Evolutionary conservation across 768 basidiomycete genomes (phyloP).

Genomic region (Terana coerulea): DNA sequence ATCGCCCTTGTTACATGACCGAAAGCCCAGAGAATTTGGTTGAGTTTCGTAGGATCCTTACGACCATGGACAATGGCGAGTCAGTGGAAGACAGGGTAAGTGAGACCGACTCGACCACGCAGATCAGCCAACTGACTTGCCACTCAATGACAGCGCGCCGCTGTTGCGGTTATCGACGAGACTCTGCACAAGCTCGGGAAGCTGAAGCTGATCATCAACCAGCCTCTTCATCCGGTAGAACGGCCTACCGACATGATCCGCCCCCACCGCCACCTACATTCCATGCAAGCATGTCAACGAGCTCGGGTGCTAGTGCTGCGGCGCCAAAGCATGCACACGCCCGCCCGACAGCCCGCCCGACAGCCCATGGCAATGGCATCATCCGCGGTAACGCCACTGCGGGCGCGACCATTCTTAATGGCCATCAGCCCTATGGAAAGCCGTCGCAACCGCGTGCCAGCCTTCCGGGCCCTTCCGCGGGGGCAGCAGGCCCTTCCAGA

Average conservation of each 20-base stretch:
- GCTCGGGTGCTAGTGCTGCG: neutral
- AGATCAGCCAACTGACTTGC: slow-evolving; percentile 10
- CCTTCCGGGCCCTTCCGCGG: neutral
- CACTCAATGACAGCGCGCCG: slow-evolving; percentile 49
- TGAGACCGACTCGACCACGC: slow-evolving; percentile 6
- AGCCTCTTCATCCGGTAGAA: slow-evolving; percentile 57
- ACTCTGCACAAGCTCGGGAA: slow-evolving; percentile 55
- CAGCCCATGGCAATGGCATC: neutral
- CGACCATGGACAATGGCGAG: slow-evolving; percentile 63
- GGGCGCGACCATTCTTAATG: neutral
- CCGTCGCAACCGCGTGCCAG: neutral
- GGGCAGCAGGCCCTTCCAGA: slow-evolving; percentile 24
- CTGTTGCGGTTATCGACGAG: slow-evolving; percentile 68
- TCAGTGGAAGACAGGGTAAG: slow-evolving; percentile 60
- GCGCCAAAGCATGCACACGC: neutral
- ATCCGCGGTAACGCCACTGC: too few species aligned
- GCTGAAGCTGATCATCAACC: slow-evolving; percentile 51
- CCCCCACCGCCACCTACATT: slow-evolving; percentile 10
- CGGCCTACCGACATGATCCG: slow-evolving; percentile 16
- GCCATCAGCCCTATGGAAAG: too few species aligned
- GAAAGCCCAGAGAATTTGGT: slow-evolving; percentile 61
- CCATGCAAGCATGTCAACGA: too few species aligned
- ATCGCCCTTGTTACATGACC: slow-evolving; percentile 58
- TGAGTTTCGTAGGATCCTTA: slow-evolving; percentile 64
- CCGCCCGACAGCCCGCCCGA: neutral